Evolutionary conservation across 2,329 filamentous ascomycete genomes (phyloP).

Genomic region (Fonsecaea nubica): DNA sequence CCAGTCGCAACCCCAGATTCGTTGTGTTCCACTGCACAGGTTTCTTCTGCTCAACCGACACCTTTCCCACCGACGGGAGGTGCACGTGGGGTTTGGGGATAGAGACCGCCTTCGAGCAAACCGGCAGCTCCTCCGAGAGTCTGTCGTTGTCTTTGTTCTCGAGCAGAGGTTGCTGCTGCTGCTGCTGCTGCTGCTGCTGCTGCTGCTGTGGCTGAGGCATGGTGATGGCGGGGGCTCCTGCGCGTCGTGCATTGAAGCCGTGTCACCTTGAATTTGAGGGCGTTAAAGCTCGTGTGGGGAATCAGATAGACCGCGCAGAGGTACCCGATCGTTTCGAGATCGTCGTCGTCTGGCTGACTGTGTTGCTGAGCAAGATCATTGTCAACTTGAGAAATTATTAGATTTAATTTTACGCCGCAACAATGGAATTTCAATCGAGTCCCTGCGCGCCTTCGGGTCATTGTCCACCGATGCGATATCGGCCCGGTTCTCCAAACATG

Average conservation of each 20-base stretch:
- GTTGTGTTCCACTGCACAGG: conserved; percentile 72
- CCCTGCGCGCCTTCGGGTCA: conserved; percentile 15
- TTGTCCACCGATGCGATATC: conserved; percentile 17
- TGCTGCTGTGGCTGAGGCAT: neutral
- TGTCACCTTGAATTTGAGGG: neutral
- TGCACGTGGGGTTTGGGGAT: conserved; percentile 18
- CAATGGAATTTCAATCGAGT: conserved; percentile 2
- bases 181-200: no score
- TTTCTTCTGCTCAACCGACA: conserved; percentile 17
- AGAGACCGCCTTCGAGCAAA: neutral
- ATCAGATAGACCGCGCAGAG: neutral
- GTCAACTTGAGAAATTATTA: neutral
- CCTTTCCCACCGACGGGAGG: conserved; percentile 18
- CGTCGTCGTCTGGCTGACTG: neutral
- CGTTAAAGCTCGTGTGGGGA: neutral
- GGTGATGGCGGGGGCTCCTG: neutral
- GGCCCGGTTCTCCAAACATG: neutral
- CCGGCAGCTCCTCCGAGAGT: conserved; percentile 8
- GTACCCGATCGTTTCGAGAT: neutral
- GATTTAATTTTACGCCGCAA: neutral
- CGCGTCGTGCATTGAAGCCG: conserved; percentile 25
- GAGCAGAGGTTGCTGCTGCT: conserved; percentile 18
- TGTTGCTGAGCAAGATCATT: neutral
- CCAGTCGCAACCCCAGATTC: conserved; percentile 70
- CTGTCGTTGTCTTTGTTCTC: conserved; percentile 16